Evolutionary conservation across 495 filamentous ascomycete genomes (phyloP).

Genomic region (Choiromyces venosus): DNA sequence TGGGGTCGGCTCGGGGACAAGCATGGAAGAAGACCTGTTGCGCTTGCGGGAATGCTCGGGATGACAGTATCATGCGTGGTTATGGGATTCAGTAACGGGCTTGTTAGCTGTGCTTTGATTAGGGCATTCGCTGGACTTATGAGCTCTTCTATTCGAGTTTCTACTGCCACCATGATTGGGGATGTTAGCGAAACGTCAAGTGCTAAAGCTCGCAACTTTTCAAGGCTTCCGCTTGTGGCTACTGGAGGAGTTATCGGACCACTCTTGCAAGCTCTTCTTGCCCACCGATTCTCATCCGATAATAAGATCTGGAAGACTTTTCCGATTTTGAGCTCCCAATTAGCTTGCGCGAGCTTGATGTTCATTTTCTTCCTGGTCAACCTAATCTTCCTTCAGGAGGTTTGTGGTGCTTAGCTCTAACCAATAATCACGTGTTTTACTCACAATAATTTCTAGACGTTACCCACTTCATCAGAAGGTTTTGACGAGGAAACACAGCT

Average conservation of each 20-base stretch:
- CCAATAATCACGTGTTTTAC: slow-evolving; percentile 3
- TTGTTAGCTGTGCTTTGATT: slow-evolving; percentile 45
- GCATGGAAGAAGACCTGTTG: slow-evolving; percentile 44
- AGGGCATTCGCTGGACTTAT: slow-evolving; percentile 46
- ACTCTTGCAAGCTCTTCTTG: slow-evolving; percentile 43
- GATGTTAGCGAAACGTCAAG: slow-evolving; percentile 44
- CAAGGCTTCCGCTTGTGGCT: slow-evolving; percentile 46
- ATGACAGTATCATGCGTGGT: slow-evolving; percentile 45
- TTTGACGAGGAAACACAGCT: slow-evolving; percentile 27
- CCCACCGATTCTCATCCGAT: slow-evolving; percentile 40
- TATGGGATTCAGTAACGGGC: slow-evolving; percentile 47
- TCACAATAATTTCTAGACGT: slow-evolving; percentile 35
- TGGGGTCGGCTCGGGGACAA: slow-evolving; percentile 47
- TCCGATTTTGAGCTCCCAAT: slow-evolving; percentile 45
- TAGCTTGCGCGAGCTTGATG: slow-evolving; percentile 47
- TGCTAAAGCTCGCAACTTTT: slow-evolving; percentile 46
- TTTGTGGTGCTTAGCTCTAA: slow-evolving; percentile 24
- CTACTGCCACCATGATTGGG: slow-evolving; percentile 47
- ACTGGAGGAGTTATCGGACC: slow-evolving; percentile 47
- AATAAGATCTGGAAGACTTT: slow-evolving; percentile 45
- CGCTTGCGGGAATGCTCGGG: slow-evolving; percentile 44
- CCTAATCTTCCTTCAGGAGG: slow-evolving; percentile 45
- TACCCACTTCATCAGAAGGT: slow-evolving; percentile 36
- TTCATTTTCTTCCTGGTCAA: slow-evolving; percentile 44
- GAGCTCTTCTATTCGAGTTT: slow-evolving; percentile 46